phyloP scores from a whole-genome alignment of 176 grass and related monocot genomes.

The Carex cristatella region DNA sequence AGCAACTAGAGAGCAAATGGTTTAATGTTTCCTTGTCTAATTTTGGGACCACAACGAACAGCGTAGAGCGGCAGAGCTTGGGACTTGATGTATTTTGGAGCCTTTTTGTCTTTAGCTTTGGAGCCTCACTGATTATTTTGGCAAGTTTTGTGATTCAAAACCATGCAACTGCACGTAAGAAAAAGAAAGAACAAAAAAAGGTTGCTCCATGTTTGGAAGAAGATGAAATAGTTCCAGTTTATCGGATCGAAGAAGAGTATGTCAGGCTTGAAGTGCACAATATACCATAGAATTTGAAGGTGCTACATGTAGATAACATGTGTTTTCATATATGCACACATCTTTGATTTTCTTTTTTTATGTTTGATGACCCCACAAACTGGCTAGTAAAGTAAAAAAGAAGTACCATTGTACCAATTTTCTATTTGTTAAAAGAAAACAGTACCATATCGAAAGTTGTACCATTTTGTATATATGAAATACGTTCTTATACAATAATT shows the following conservation, averaged over 20 bases:
- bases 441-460: no score
- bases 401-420: no score
- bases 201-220: neutral
- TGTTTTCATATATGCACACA: no score
- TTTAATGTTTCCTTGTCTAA: slow-evolving; percentile 25
- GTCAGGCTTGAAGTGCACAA: neutral
- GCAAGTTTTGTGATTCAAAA: neutral
- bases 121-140: slow-evolving; percentile 2
- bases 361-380: no score
- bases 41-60: neutral
- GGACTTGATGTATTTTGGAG: slow-evolving; percentile 16
- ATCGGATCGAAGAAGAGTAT: neutral
- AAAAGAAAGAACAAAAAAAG: neutral
- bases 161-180: neutral
- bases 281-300: neutral
- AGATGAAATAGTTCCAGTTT: no score
- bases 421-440: no score
- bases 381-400: no score
- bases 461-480: no score
- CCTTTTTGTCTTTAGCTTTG: slow-evolving; percentile 13
- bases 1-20: slow-evolving; percentile 29
- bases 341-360: no score
- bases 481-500: no score
- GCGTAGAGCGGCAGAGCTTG: neutral
- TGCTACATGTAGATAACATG: no score